Evolutionary conservation across 345 rosid species (phyloP).

Genomic region (Eucalyptus curtisii): DNA sequence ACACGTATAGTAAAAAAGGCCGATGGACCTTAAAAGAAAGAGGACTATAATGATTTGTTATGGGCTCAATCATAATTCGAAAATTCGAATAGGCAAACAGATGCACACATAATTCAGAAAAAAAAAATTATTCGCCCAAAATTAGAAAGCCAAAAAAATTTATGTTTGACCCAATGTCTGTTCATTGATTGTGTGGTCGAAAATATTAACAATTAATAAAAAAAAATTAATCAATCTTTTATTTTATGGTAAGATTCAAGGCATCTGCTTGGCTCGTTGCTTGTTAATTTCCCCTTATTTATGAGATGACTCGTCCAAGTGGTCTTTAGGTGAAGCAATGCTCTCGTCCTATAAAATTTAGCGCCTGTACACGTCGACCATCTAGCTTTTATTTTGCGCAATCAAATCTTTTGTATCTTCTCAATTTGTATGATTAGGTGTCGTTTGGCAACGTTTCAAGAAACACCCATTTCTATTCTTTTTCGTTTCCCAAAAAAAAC

Average conservation of each 20-base stretch:
- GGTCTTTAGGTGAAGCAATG: background rate
- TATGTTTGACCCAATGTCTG: background rate
- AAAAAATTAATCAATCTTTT: too few species aligned
- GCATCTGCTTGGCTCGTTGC: background rate
- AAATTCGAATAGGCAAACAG: background rate
- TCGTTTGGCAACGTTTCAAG: rapidly evolving
- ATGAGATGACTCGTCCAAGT: background rate
- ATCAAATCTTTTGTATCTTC: background rate
- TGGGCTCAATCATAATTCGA: background rate
- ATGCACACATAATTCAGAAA: background rate
- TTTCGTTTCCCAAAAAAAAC: rapidly evolving
- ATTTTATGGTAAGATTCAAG: background rate
- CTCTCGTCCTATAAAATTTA: background rate
- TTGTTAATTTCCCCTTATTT: background rate
- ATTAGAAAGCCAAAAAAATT: background rate
- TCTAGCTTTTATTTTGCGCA: background rate
- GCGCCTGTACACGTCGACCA: background rate
- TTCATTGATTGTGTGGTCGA: background rate
- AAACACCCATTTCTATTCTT: too few species aligned
- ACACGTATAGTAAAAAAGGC: background rate
- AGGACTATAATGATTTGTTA: background rate
- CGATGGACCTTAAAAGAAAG: background rate
- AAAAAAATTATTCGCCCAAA: background rate
- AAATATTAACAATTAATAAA: background rate
- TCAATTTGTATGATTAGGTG: background rate